Base-by-base conservation (phyloP, 441 rosid species). In the Sinapis alba region DNA sequence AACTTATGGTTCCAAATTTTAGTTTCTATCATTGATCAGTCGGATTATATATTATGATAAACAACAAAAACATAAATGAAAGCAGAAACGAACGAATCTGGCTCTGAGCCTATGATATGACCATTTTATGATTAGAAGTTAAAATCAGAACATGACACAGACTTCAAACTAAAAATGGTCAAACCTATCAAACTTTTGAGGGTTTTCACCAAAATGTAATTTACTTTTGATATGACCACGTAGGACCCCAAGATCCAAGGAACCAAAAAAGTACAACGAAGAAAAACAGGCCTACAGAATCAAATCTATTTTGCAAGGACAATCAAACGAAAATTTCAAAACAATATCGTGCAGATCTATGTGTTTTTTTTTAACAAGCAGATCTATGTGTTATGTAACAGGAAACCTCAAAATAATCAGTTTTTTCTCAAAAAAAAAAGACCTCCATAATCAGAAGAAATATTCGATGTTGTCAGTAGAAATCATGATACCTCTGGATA, bases 401-500 rank as follows among this genome's bases (percentile, higher is more conserved):
- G n/a, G n/a, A n/a, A n/a, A n/a, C n/a, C n/a, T n/a, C n/a, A n/a
- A n/a, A n/a, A n/a, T n/a, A n/a, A n/a, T n/a, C n/a, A n/a, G n/a
- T n/a, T n/a, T n/a, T n/a, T n/a, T n/a, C n/a, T n/a, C n/a, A n/a
- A n/a, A n/a, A n/a, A n/a, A n/a, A 26, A 63, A 6, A 32, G 19
- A n/a, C 13, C 9, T 43, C 19, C 12, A 30, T 5, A 3, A 36
- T 57, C 6, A 15, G n/a, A 59, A 56, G n/a, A 67, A 12, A 43
- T 13, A 20, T 45, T 66, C 23, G 68, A 47, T 59, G 8, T 43
- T 28, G 65, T 20, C 21, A 27, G 26, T 8, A 24, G n/a, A 54
- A 50, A 63, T 54, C 63, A 53, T 36, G 66, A 19, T 74, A 74
- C 78, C 78, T 75, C 78, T 75, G 62, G 73, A 50, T 61, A 56